phyloP scores from a whole-genome alignment of 1,139 yeast species.

The Trichomonascaceae sp. region DNA sequence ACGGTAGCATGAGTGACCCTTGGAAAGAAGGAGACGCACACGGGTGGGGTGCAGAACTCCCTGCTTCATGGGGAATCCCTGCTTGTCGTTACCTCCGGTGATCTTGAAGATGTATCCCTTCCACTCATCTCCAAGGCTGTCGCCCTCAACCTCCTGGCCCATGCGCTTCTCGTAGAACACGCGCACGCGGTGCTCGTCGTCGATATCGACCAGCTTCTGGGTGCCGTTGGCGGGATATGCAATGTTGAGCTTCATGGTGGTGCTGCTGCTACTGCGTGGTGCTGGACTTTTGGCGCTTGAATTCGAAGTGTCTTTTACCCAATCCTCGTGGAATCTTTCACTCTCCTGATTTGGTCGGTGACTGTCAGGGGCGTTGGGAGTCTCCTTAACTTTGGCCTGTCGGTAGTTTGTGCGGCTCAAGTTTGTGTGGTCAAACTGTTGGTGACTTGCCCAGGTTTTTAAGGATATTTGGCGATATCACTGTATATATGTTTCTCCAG shows the following conservation, averaged over 20 bases:
- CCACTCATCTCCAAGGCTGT: slow-evolving; percentile 96
- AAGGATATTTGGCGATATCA: no score
- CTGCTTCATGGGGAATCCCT: slow-evolving; percentile 99
- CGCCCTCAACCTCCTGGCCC: slow-evolving; percentile 99
- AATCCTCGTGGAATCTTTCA: no score
- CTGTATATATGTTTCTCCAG: no score
- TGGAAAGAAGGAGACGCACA: slow-evolving; percentile 88
- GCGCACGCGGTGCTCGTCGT: slow-evolving; percentile 98
- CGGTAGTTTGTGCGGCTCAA: no score
- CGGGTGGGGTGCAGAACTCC: slow-evolving; percentile 99
- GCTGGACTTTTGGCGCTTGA: no score
- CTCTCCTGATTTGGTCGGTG: no score
- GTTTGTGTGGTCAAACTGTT: no score
- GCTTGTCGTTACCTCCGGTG: slow-evolving; percentile 99
- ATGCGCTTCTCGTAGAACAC: slow-evolving; percentile 98
- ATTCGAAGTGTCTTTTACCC: no score
- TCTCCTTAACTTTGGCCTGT: no score
- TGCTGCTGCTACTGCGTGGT: slow-evolving; percentile 8
- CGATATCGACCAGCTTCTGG: slow-evolving; percentile 94
- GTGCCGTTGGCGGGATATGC: slow-evolving; percentile 99
- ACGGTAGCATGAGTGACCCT: slow-evolving; percentile 98
- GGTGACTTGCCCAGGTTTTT: no score
- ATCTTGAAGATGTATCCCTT: slow-evolving; percentile 98
- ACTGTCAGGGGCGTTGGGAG: no score
- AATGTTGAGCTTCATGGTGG: slow-evolving; percentile 65